Conservation (phyloP, 352 stramenopile genomes). For the Globisporangium paddicum region DNA sequence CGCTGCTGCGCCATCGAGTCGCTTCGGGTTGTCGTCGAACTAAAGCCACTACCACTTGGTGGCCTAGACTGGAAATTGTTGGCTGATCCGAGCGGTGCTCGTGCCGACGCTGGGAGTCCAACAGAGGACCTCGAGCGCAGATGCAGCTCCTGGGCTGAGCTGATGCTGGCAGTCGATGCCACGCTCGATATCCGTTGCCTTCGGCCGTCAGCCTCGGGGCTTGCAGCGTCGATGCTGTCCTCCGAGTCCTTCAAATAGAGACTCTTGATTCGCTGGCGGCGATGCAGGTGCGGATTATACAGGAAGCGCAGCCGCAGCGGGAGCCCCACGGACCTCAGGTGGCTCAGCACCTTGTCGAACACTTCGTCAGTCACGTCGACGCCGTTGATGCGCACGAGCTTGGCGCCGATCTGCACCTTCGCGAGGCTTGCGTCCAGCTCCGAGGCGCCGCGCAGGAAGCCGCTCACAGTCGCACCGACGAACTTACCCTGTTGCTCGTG, state of each 20-base stretch:
- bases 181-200: slow-evolving; percentile 2
- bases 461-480: slow-evolving; percentile 63
- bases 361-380: slow-evolving; percentile 46
- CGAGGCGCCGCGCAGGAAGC: slow-evolving; percentile 53
- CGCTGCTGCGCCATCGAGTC: slow-evolving; percentile 14
- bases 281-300: slow-evolving; percentile 50
- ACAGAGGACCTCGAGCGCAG: slow-evolving; percentile 7
- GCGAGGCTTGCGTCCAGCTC: slow-evolving; percentile 58
- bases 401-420: slow-evolving; percentile 52
- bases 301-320: slow-evolving; percentile 63
- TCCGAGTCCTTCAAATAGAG: slow-evolving; percentile 15
- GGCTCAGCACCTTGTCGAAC: slow-evolving; percentile 60
- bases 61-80: not conserved
- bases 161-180: slow-evolving; percentile 2
- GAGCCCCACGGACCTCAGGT: slow-evolving; percentile 39
- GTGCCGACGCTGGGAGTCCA: not conserved
- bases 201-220: slow-evolving; percentile 8
- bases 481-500: slow-evolving; percentile 57
- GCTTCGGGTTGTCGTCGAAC: slow-evolving; percentile 1
- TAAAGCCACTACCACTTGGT: not conserved
- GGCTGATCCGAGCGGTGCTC: not conserved
- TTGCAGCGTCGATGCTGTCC: slow-evolving; percentile 7
- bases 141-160: not conserved
- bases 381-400: slow-evolving; percentile 71
- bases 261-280: slow-evolving; percentile 18